Evolutionary conservation across 2,329 filamentous ascomycete species (phyloP), one percentile per base, ranked within the genome.

Genomic region (Magnaporthiopsis incrustans): DNA sequence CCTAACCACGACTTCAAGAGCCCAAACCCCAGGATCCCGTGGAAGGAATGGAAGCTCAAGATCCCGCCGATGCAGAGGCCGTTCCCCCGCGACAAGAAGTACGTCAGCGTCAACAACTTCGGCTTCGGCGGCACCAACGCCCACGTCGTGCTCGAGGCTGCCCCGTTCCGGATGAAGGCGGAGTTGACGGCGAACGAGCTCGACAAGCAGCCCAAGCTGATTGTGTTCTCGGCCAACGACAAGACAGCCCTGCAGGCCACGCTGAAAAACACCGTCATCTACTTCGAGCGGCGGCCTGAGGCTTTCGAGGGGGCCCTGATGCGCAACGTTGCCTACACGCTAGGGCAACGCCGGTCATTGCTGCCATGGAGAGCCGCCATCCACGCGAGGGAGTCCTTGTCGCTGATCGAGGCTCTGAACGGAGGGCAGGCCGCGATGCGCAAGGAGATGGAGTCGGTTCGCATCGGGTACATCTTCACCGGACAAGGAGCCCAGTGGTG

Each of bases 1-100:
- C 81, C 81, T 7, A 83, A 82, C 66, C 72, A 77, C 63, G 78
- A 82, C 68, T 83, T 82, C 68, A 77, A 82, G 69, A 70, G 76
- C 30, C 77, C 79, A 1, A 84, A 83, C 64, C 74, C 74, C 27
- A 78, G 76, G 68, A 83, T 82, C 11, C 78, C 79, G 0, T 79
- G 79, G 64, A 77, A 79, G 56, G 74, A 80, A 38, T 82, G 79
- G 79, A 79, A 81, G 64, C 71, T 83, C 64, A 81, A 80, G 68
- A 75, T 82, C 0, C 79, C 80, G 0, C 70, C 73, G 30, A 76
- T 68, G 22, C 76, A 79, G 63, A 73, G 76, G 1, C 80, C 79
- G 0, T 82, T 79, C 77, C 81, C 79, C 0, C 74, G 72, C 59
- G 75, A 76, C 58, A 82, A 82, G 74, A 78, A 78, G 66, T 80